Evolutionary conservation across 1,139 yeast species (phyloP).

Genomic region (Geotrichum reessii): DNA sequence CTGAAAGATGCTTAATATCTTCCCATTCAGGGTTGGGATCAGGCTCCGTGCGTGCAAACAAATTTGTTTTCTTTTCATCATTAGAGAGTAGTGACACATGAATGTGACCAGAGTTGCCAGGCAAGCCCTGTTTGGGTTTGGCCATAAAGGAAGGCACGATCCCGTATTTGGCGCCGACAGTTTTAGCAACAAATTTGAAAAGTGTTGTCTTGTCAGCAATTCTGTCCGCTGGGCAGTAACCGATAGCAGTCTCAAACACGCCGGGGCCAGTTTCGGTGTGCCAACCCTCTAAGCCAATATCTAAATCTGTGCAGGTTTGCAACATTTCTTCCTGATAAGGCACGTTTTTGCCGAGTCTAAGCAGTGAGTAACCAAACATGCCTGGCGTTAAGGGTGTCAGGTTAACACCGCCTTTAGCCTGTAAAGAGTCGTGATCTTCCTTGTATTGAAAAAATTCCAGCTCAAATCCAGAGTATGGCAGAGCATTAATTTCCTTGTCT

Average conservation of each 20-base stretch:
- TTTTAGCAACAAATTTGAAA: constrained; percentile 35
- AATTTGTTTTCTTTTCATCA: constrained; percentile 29
- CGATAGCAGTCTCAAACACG: constrained; percentile 38
- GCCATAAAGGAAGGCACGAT: constrained; percentile 40
- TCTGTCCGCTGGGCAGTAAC: constrained; percentile 30
- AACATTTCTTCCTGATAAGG: constrained; percentile 33
- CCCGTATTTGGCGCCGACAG: constrained; percentile 31
- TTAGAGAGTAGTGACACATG: constrained; percentile 31
- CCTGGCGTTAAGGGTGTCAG: constrained; percentile 35
- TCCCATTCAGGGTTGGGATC: constrained; percentile 31
- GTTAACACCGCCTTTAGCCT: constrained; percentile 28
- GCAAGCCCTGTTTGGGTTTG: constrained; percentile 36
- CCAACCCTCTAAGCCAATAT: constrained; percentile 36
- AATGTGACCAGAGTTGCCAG: constrained; percentile 39
- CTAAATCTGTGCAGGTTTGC: constrained; percentile 26
- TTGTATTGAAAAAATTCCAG: constrained; percentile 36
- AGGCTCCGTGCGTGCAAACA: constrained; percentile 30
- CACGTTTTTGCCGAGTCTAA: constrained; percentile 32
- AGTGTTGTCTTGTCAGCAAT: constrained; percentile 36
- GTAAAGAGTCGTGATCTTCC: constrained; percentile 31
- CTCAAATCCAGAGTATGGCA: constrained; percentile 36
- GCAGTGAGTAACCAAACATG: constrained; percentile 38
- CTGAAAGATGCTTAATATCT: constrained; percentile 31
- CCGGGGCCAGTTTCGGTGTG: constrained; percentile 41
- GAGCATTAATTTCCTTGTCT: constrained; percentile 18